These are phyloP conservation scores for Eutrema salsugineum DNA, from an alignment of 441 rosid genomes.

Conservation along the genomic window DNA sequence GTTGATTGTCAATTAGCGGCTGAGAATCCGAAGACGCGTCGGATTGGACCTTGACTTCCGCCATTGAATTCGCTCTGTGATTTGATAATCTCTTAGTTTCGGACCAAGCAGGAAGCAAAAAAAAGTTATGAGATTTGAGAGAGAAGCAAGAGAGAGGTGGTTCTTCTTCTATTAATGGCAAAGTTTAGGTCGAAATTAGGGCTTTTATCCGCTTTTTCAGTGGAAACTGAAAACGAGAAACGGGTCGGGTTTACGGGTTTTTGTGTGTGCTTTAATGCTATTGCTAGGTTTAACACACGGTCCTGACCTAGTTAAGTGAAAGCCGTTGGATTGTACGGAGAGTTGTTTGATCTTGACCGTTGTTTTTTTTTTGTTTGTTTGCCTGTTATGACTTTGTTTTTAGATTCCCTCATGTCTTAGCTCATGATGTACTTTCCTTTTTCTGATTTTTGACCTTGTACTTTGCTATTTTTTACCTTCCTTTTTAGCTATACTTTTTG, in stretches of 20 bases:
- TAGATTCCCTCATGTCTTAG: not conserved
- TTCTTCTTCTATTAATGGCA: conserved; percentile 24
- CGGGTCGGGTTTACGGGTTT: conserved; percentile 32
- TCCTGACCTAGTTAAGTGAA: conserved; percentile 35
- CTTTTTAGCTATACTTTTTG: not conserved
- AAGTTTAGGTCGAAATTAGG: conserved; percentile 48
- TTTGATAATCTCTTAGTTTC: conserved; percentile 6
- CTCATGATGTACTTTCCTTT: not conserved
- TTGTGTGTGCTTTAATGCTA: not conserved
- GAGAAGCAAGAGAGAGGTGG: not conserved
- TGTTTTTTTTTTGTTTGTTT: not conserved
- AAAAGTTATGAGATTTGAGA: not conserved
- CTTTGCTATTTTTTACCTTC: not conserved
- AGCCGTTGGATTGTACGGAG: conserved; percentile 43
- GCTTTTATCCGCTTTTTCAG: conserved; percentile 24
- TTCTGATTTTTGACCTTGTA: not conserved
- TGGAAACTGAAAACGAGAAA: not conserved
- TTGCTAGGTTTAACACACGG: conserved; percentile 24
- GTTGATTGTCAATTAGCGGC: conserved; percentile 29
- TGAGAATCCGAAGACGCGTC: conserved; percentile 49
- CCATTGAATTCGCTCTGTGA: not conserved
- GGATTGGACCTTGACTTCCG: conserved; percentile 48
- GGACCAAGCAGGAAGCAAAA: not conserved
- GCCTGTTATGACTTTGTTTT: not conserved
- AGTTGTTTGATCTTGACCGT: conserved; percentile 39